Evolutionary conservation across 176 grass and related monocot genomes (phyloP), one percentile per base, ranked within the genome.

Genomic region (Dendrocalamus sinicus): DNA sequence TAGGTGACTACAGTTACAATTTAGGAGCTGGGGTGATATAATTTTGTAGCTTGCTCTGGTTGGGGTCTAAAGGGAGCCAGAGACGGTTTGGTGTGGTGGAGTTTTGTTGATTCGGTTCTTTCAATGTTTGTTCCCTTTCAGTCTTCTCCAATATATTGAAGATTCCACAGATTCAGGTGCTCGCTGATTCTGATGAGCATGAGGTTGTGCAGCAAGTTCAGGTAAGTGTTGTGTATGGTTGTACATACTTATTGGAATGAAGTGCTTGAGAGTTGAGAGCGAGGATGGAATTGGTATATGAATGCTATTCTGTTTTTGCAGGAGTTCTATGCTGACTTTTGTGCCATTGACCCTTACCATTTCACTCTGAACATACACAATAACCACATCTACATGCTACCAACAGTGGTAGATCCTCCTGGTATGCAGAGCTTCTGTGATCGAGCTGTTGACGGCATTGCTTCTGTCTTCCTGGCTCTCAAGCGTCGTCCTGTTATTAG

Each of bases 71-170:
- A n/a, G 55, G 54, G 55, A 7, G 50, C 32, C 22, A 57, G 24
- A 55, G 71, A 8, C 55, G 37, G 50, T 46, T 76, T 63, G 43
- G 22, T 68, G 60, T 8, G 3, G 30, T 54, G 54, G 1, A 28
- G 16, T 64, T 41, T 86, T 78, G 52, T 73, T 75, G 37, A 75
- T 48, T 86, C 19, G 0, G 46, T 55, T 70, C 76, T 60, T 51
- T 76, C 65, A 75, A 59, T 41, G 40, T 85, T 91, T 89, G 67
- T 84, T 47, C 47, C 60, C 14, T 83, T 67, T 75, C 85, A 98
- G 93, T 95, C 94, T 98, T 98, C 78, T 98, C 93, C 75, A 95
- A 92, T 83, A 94, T 95, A 85, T 84, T 98, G 91, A 98, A 95
- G 84, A 92, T 92, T 75, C 92, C 89, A 26, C 96, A 98, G 87